These are phyloP conservation scores for Manihot esculenta DNA, from an alignment of 441 rosid genomes.

Conservation along the genomic window DNA sequence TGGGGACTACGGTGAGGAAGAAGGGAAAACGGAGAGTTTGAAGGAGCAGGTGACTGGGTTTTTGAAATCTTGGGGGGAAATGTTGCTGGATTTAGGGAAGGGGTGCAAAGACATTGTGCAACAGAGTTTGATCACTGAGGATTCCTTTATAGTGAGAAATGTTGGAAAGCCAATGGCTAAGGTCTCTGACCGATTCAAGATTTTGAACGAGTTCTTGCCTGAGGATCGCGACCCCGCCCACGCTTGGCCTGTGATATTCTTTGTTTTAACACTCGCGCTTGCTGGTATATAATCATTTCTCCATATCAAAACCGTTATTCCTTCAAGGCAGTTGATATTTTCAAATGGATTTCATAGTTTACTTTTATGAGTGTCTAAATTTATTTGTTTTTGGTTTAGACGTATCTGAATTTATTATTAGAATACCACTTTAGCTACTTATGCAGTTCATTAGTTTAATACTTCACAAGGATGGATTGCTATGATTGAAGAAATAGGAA, in stretches of 20 bases:
- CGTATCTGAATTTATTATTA: background rate
- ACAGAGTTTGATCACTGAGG: slow-evolving; percentile 67
- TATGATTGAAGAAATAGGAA: background rate
- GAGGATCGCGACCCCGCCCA: slow-evolving; percentile 96
- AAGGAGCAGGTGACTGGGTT: slow-evolving; percentile 73
- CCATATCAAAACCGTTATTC: background rate
- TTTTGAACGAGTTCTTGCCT: slow-evolving; percentile 88
- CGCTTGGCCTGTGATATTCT: slow-evolving; percentile 83
- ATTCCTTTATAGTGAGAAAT: slow-evolving; percentile 73
- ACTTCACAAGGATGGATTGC: background rate
- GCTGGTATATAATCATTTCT: slow-evolving; percentile 41
- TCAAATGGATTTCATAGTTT: background rate
- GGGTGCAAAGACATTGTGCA: slow-evolving; percentile 71
- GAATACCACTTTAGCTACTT: background rate
- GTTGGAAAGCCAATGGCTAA: slow-evolving; percentile 68
- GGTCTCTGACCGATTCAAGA: slow-evolving; percentile 48
- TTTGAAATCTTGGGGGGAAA: slow-evolving; percentile 85
- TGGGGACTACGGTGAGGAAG: slow-evolving; percentile 14
- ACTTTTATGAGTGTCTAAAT: background rate
- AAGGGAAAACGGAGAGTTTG: slow-evolving; percentile 42
- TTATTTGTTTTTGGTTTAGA: background rate
- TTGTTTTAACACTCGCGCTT: slow-evolving; percentile 68
- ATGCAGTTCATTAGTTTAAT: background rate
- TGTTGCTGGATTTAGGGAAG: slow-evolving; percentile 79
- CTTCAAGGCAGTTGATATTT: too few relatives aligned